phyloP scores from a whole-genome alignment of 1,284 basidiomycete genomes.

The Puccinia brachypodii region DNA sequence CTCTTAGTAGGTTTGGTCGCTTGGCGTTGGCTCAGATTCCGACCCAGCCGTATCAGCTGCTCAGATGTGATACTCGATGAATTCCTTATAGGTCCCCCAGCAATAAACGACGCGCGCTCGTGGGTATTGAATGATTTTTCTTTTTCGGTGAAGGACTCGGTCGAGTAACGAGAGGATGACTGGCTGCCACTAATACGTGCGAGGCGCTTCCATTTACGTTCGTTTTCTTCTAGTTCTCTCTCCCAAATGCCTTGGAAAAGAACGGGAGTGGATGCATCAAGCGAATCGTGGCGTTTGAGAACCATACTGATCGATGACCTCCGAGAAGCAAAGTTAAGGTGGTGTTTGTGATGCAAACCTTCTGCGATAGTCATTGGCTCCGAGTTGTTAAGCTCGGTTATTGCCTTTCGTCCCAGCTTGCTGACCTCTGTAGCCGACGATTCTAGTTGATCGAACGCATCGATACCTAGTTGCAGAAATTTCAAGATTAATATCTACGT shows the following conservation, averaged over 20 bases:
- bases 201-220: slow-evolving; percentile 45
- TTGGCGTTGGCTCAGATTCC: not conserved
- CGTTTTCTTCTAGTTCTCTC: slow-evolving; percentile 42
- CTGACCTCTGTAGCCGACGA: not conserved
- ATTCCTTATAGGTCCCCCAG: not conserved
- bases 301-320: slow-evolving; percentile 44
- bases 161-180: slow-evolving; percentile 24
- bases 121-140: not conserved
- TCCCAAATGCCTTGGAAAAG: slow-evolving; percentile 46
- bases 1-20: not conserved
- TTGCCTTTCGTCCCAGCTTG: not conserved
- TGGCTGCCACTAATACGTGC: slow-evolving; percentile 40
- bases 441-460: not conserved
- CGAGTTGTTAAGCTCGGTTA: too few species aligned
- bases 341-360: slow-evolving; percentile 35
- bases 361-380: slow-evolving; percentile 9
- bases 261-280: slow-evolving; percentile 19
- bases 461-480: not conserved
- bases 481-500: not conserved
- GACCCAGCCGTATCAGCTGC: not conserved
- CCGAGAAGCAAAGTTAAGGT: slow-evolving; percentile 19
- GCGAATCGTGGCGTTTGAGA: slow-evolving; percentile 30
- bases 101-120: not conserved
- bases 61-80: slow-evolving; percentile 2
- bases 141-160: not conserved